Evolutionary conservation across 192 early-diverging fungal species (phyloP).

Genomic region (Backusella sp.): DNA sequence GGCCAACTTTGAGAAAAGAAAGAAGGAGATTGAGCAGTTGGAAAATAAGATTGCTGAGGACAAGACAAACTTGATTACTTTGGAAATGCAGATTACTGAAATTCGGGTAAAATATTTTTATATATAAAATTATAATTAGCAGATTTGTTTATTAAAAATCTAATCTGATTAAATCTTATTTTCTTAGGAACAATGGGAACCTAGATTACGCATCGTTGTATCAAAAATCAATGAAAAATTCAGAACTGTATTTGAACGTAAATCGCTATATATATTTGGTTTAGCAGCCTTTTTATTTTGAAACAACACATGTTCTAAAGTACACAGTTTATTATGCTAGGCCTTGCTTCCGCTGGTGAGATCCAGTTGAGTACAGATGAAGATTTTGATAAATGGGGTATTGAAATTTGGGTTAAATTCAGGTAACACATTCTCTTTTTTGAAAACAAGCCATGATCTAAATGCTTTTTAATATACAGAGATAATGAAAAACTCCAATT

Average conservation of each 20-base stretch:
- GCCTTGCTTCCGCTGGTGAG: constrained; percentile 79
- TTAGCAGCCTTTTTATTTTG: not conserved
- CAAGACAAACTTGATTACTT: not conserved
- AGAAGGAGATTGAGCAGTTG: constrained; percentile 9
- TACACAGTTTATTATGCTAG: constrained; percentile 25
- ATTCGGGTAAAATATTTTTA: not conserved
- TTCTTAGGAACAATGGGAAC: constrained; percentile 64
- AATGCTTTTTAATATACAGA: constrained; percentile 32
- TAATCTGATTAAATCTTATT: constrained; percentile 4
- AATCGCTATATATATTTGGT: not conserved
- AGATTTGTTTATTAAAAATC: not conserved
- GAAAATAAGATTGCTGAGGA: not conserved
- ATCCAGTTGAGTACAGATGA: constrained; percentile 65
- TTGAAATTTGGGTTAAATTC: constrained; percentile 95
- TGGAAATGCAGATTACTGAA: not conserved
- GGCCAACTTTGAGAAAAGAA: constrained; percentile 65
- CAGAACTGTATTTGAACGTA: constrained; percentile 1
- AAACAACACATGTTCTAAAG: not conserved
- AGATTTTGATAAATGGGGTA: constrained; percentile 90
- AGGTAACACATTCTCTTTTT: constrained; percentile 40
- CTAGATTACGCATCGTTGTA: constrained; percentile 60
- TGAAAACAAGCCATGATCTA: not conserved
- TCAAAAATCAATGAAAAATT: constrained; percentile 55
- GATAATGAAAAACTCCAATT: constrained; percentile 79
- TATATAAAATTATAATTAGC: too few species aligned